These are phyloP conservation scores for Nemania diffusa DNA, from an alignment of 2,329 filamentous ascomycete species.

Conservation along the genomic window DNA sequence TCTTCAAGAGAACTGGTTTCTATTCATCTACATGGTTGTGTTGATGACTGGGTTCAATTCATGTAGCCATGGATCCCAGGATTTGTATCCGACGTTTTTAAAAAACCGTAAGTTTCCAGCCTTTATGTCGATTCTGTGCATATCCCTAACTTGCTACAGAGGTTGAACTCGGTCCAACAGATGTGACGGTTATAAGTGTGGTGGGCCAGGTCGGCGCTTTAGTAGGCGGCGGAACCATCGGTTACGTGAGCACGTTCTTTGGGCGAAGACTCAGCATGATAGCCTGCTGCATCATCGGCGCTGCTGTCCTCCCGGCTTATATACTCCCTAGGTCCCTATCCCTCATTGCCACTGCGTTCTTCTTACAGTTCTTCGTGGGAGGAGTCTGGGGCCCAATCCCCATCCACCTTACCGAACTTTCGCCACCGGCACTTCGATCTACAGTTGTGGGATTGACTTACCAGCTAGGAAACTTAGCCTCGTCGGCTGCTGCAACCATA, in stretches of 20 bases:
- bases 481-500: constrained; percentile 36
- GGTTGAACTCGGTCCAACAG: constrained; percentile 30
- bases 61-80: constrained; percentile 32
- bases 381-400: constrained; percentile 35
- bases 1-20: constrained; percentile 34
- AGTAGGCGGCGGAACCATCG: constrained; percentile 18
- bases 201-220: constrained; percentile 33
- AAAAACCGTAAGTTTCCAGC: constrained; percentile 33
- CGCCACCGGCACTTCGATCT: constrained; percentile 31
- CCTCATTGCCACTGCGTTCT: constrained; percentile 30
- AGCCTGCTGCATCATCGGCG: constrained; percentile 31
- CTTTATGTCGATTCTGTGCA: not conserved
- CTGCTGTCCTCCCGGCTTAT: constrained; percentile 31
- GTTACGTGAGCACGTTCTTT: constrained; percentile 36
- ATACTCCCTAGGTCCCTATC: constrained; percentile 31
- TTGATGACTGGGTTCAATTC: constrained; percentile 38
- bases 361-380: constrained; percentile 34
- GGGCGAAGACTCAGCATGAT: constrained; percentile 38
- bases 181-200: constrained; percentile 34
- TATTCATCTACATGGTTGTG: constrained; percentile 37
- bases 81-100: constrained; percentile 37
- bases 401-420: constrained; percentile 37
- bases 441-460: constrained; percentile 35
- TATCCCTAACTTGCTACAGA: constrained; percentile 27
- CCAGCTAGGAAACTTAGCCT: constrained; percentile 37